Evolutionary conservation across 176 grass and related monocot genomes (phyloP), one percentile per base, ranked within the genome.

Genomic region (Hsuehochloa calcarea): DNA sequence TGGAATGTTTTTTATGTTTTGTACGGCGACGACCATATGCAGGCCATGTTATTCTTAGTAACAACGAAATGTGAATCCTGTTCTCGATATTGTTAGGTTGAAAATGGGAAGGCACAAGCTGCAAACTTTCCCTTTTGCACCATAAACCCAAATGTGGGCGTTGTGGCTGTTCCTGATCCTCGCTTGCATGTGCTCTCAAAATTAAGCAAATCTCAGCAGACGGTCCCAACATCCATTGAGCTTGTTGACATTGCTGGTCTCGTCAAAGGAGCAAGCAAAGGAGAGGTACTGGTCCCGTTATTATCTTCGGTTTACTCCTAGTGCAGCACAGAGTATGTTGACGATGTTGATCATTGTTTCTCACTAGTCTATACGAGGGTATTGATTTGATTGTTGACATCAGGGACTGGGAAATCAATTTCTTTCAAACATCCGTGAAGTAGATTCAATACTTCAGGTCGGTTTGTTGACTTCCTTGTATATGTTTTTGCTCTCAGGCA

Each of bases 361-460:
- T 10, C 12, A 25, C 50, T 79, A 49, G 41, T 86, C 56, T 55
- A 70, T 31, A 16, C 59, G 2, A 14, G 19, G 1, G 8, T 44
- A 39, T 85, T 85, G 49, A 72, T 39, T 86, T 86, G 5, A 68
- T 49, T 74, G 6, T 79, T 77, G 47, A 84, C 68, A 68, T 68
- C 91, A 98, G 96, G 96, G 93, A 70, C 88, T 99, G 60, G 93
- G 93, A 78, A 96, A 99, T 84, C 91, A 99, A 85, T 99, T 99
- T 88, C 96, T 99, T 87, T 90, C 96, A 50, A 92, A 96, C 84
- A 99, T 99, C 31, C 96, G 96, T 65, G 96, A 99, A 94, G 96
- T 96, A n/a, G 96, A 99, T 94, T 96, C 96, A 44, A 94, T 99
- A 90, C 93, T 99, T 84, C 91, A 99, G 96, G 93, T 98, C 60